phyloP scores from a whole-genome alignment of 208 protist genomes.

The Wallacemonas sp. region DNA sequence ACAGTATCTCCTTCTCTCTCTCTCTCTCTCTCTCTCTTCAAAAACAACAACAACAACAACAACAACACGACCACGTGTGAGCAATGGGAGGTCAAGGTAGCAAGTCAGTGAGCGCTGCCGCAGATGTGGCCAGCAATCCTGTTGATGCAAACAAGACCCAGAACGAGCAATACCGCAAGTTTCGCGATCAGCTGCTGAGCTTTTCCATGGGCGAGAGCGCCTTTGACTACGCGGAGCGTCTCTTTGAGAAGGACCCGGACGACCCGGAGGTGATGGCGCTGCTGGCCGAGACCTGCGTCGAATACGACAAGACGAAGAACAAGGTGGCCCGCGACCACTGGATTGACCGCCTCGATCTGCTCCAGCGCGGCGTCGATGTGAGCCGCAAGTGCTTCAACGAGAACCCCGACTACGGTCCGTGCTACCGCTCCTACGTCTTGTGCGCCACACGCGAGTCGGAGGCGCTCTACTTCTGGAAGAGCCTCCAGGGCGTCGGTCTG shows the following conservation, averaged over 20 bases:
- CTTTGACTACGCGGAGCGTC: slow-evolving; percentile 74
- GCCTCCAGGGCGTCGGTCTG: slow-evolving; percentile 59
- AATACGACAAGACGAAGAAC: slow-evolving; percentile 88
- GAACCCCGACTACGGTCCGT: slow-evolving; percentile 78
- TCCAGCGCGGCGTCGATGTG: slow-evolving; percentile 86
- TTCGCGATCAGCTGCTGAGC: slow-evolving; percentile 75
- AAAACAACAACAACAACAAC: too few relatives aligned
- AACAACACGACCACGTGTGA: background rate
- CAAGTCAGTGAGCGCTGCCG: background rate
- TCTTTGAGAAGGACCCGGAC: slow-evolving; percentile 63
- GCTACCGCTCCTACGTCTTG: slow-evolving; percentile 84
- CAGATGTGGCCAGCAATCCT: background rate
- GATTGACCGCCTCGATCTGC: slow-evolving; percentile 80
- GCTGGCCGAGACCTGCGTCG: slow-evolving; percentile 67
- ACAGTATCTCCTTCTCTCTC: too few relatives aligned
- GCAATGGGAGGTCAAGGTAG: slow-evolving; percentile 14
- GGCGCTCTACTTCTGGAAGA: slow-evolving; percentile 81
- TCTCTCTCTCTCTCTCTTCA: background rate
- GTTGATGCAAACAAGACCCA: slow-evolving; percentile 13
- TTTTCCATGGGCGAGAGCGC: slow-evolving; percentile 78
- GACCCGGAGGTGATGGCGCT: slow-evolving; percentile 85
- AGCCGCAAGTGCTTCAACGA: slow-evolving; percentile 89
- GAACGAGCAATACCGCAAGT: slow-evolving; percentile 49
- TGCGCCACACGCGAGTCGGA: slow-evolving; percentile 74
- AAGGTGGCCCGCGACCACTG: slow-evolving; percentile 79